phyloP scores from a whole-genome alignment of 2,329 filamentous ascomycete genomes.

The Sclerotinia trifoliorum region DNA sequence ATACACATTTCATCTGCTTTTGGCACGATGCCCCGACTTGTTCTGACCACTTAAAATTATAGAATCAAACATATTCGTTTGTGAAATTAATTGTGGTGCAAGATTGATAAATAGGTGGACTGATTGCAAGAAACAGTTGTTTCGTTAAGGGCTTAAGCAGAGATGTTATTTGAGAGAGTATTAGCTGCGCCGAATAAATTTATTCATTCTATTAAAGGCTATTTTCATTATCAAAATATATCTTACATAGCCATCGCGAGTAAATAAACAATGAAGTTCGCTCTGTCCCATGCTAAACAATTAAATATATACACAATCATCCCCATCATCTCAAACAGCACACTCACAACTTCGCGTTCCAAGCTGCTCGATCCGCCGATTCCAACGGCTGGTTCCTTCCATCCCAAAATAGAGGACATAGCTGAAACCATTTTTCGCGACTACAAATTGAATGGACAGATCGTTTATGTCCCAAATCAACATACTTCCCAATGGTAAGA shows the following conservation, averaged over 20 bases:
- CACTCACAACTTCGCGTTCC: conserved; percentile 47
- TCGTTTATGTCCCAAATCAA: conserved; percentile 44
- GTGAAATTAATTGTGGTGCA: too few relatives aligned
- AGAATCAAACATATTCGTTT: too few relatives aligned
- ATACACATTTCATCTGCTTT: not conserved
- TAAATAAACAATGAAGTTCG: not conserved
- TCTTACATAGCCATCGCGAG: not conserved
- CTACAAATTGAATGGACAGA: conserved; percentile 42
- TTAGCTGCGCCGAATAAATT: too few relatives aligned
- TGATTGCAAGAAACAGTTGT: not conserved
- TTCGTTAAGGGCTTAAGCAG: too few relatives aligned
- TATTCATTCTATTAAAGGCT: not conserved
- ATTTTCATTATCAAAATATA: not conserved
- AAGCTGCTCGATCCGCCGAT: conserved; percentile 46
- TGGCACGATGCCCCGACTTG: too few relatives aligned
- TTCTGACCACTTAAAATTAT: too few relatives aligned
- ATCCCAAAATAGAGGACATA: conserved; percentile 51
- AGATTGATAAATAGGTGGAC: not conserved
- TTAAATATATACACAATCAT: not conserved
- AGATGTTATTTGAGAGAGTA: not conserved
- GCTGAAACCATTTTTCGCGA: conserved; percentile 45
- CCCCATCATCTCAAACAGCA: not conserved
- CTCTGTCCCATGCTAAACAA: not conserved
- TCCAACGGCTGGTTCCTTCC: conserved; percentile 46
- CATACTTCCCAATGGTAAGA: conserved; percentile 40